phyloP scores from a whole-genome alignment of 1,284 basidiomycete species.

The Apiotrichum laibachii region DNA sequence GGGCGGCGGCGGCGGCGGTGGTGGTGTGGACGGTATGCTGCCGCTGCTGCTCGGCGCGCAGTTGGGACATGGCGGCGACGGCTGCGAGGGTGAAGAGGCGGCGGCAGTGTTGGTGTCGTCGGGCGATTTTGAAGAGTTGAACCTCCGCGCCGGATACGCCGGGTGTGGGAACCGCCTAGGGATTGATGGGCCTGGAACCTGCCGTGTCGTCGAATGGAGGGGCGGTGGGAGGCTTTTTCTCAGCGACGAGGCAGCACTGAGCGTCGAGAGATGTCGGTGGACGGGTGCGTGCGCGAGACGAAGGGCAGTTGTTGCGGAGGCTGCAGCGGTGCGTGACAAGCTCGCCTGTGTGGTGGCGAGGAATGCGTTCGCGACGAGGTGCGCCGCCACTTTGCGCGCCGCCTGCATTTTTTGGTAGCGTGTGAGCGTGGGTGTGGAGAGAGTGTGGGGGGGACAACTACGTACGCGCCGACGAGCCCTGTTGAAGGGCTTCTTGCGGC shows the following conservation, averaged over 20 bases:
- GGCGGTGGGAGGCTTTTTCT: background rate
- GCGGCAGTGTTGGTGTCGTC: background rate
- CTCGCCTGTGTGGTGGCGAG: conserved; percentile 10
- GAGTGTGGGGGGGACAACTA: background rate
- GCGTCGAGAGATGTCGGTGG: too few relatives aligned
- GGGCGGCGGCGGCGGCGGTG: conserved; percentile 13
- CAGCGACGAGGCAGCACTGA: too few relatives aligned
- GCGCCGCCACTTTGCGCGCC: conserved; percentile 3
- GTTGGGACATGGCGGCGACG: background rate
- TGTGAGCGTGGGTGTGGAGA: background rate
- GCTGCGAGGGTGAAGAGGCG: too few relatives aligned
- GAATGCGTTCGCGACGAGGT: background rate
- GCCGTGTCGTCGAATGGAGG: background rate
- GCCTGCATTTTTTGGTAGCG: conserved; percentile 4
- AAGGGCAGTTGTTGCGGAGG: too few relatives aligned
- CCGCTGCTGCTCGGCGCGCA: background rate
- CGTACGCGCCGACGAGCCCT: conserved; percentile 1
- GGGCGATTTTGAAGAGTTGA: background rate
- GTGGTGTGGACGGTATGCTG: background rate
- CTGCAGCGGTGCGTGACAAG: conserved; percentile 1
- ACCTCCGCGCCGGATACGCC: background rate
- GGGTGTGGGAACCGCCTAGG: conserved; percentile 5
- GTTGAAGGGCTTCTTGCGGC: conserved; percentile 14
- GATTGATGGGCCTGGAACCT: background rate
- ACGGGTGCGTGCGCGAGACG: too few relatives aligned